Evolutionary conservation across 306 rosid species (phyloP).

Genomic region (Cicer arietinum): DNA sequence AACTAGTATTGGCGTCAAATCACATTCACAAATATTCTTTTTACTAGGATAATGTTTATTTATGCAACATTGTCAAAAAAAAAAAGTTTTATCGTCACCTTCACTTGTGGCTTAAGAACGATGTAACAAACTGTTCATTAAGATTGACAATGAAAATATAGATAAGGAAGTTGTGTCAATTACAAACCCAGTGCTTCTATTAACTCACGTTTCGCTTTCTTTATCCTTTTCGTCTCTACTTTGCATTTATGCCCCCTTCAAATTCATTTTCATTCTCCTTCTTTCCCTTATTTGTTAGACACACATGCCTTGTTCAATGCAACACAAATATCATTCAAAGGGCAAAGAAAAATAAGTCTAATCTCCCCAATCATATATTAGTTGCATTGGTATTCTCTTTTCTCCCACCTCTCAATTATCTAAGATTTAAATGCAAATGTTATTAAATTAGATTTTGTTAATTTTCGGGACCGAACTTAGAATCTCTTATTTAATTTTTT

Average conservation of each 20-base stretch:
- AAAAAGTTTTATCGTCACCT: slow-evolving; percentile 9
- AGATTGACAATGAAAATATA: not conserved
- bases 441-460: too few relatives aligned
- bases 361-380: slow-evolving; percentile 6
- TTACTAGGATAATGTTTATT: slow-evolving; percentile 28
- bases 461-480: too few relatives aligned
- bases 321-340: slow-evolving; percentile 8
- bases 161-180: slow-evolving; percentile 48
- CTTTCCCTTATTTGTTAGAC: not conserved
- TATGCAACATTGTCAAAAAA: not conserved
- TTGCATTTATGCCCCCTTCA: slow-evolving; percentile 8
- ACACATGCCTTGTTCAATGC: not conserved
- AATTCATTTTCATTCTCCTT: slow-evolving; percentile 25
- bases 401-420: not conserved
- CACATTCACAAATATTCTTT: slow-evolving; percentile 40
- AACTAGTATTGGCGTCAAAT: slow-evolving; percentile 12
- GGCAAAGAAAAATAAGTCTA: slow-evolving; percentile 16
- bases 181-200: slow-evolving; percentile 31
- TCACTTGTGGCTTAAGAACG: slow-evolving; percentile 41
- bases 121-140: slow-evolving; percentile 4
- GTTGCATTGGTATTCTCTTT: slow-evolving; percentile 25
- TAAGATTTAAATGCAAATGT: too few relatives aligned
- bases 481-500: too few relatives aligned
- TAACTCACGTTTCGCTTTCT: slow-evolving; percentile 52
- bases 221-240: slow-evolving; percentile 38